Base-by-base conservation (phyloP, 352 stramenopile species). In the Nothophytophthora sp. region DNA sequence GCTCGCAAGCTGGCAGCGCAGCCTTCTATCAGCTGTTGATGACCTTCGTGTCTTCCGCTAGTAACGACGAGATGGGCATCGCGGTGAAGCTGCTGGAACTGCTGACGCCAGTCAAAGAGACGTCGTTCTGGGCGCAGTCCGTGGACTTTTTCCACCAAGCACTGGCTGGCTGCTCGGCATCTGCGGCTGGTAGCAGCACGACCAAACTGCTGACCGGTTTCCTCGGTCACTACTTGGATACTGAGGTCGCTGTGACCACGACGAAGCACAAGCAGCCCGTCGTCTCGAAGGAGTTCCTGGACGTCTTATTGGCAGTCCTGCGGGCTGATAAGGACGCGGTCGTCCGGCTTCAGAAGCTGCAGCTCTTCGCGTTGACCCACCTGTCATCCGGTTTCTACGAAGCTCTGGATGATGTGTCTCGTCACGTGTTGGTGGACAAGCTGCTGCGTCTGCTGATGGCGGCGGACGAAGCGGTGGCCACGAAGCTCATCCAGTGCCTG, bases 61-160 rank as follows among this genome's bases (percentile, higher is more conserved):
- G 63, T 30, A 60, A 49, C 34, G 54, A 78, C 33, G 71, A 88
- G 36, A 60, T 77, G 20, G 37, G 43, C 28, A 70, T 81, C 53
- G 75, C 68, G 4, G 65, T 70, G 16, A 85, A 89, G 55, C 60
- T 93, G 44, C 58, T 93, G 0, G 60, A 76, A n/a, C 50, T 92
- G 32, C 55, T 95, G 10, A 29, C 50, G 12, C 67, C 86, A 36
- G 77, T 92, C 7, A 62, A 78, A 32, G 36, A 73, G 25, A 48
- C 51, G 2, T 50, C 50, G 0, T 75, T 93, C 32, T 95, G 85
- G 85, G 45, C 72, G 13, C 73, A 86, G 65, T 84, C 82, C 23
- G 58, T 76, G 3, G 59, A 82, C 29, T 92, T 81, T 55, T 82
- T 86, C 33, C 56, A 83, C 45, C 72, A 88, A 30, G 62, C 73